phyloP scores from a whole-genome alignment of 1,139 yeast species.

The Candida tunisiensis region DNA sequence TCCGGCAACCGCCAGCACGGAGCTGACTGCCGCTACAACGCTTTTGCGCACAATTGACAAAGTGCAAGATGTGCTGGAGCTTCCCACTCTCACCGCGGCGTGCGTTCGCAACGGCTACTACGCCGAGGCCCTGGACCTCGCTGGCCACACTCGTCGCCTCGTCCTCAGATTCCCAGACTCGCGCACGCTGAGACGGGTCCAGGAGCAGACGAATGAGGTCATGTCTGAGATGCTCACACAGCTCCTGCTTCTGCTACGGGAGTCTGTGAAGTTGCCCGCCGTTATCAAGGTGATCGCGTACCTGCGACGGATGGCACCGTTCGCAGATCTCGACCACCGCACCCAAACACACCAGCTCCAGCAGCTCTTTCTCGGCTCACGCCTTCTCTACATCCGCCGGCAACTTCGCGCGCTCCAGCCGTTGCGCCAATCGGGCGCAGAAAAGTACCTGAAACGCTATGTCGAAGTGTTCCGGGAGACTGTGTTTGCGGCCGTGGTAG shows the following conservation, averaged over 20 bases:
- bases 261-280: slow-evolving; percentile 63
- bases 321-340: slow-evolving; percentile 4
- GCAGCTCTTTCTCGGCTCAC: slow-evolving; percentile 18
- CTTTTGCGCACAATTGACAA: slow-evolving; percentile 53
- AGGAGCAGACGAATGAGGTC: slow-evolving; percentile 15
- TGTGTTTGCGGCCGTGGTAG: slow-evolving; percentile 54
- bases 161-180: slow-evolving; percentile 52
- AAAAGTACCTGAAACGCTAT: slow-evolving; percentile 58
- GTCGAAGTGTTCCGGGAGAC: slow-evolving; percentile 76
- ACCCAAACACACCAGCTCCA: slow-evolving; percentile 12
- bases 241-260: slow-evolving; percentile 48
- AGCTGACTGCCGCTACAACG: too few relatives aligned
- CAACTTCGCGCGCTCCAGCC: slow-evolving; percentile 38
- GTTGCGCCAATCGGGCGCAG: slow-evolving; percentile 33
- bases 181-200: slow-evolving; percentile 34
- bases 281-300: slow-evolving; percentile 67
- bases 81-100: slow-evolving; percentile 69
- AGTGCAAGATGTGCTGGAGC: slow-evolving; percentile 60
- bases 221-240: slow-evolving; percentile 31
- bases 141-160: slow-evolving; percentile 52
- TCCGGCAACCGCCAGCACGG: too few relatives aligned
- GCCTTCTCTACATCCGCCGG: slow-evolving; percentile 16
- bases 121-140: slow-evolving; percentile 73
- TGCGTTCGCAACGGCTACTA: slow-evolving; percentile 80
- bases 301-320: slow-evolving; percentile 32